Base-by-base conservation (phyloP, 75 land plant species). In the Cupressus sempervirens region DNA sequence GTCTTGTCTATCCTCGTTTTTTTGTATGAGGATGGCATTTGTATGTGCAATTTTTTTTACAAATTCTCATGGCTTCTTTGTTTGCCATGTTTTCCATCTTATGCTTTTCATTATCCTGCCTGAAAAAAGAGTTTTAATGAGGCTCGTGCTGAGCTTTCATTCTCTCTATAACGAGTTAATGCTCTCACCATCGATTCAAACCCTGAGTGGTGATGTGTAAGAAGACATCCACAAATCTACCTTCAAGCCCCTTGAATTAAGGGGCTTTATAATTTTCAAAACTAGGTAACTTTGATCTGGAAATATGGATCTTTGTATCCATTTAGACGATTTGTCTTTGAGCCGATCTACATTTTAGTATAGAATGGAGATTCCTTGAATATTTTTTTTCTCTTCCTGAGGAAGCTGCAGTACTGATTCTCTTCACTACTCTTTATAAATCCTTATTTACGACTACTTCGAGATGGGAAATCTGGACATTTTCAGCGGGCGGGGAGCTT, bases 401-500 rank as follows among this genome's bases (percentile, higher is more conserved):
- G 73, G 73, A 68, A 29, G 74, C 35, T 3, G 8, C 8, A 72
- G 35, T 62, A 32, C 1, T 68, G 29, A 29, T 26, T 32, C 35
- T 72, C 15, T 72, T 9, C 35, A 10, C 13, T 72, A 30, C 32
- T 72, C 3, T 30, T 23, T 32, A 30, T 3, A 72, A 68, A 68
- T 72, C 35, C 74, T 30, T 30, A n/a, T n/a, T 45, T 62, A 89
- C 74, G 86, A 93, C 88, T 93, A 93, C 87, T 93, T 56, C 87
- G 94, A 91, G 87, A 82, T 91, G 29, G 94, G 90, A 14, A 88
- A 90, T 40, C 84, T 89, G 7, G 94, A 93, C 86, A 85, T 89
- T 34, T 93, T 93, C 88, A 90, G 90, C 84, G 90, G 83, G 46
- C 84, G 89, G 2, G 96, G 91, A 5, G 83, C 88, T 14, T 95